A percentile compares a stretch with the other conserved stretches of the same genome.
These are phyloP conservation scores for Aegilops umbellulata DNA, from an alignment of 176 grass and related monocot genomes.

Conservation along the genomic window DNA sequence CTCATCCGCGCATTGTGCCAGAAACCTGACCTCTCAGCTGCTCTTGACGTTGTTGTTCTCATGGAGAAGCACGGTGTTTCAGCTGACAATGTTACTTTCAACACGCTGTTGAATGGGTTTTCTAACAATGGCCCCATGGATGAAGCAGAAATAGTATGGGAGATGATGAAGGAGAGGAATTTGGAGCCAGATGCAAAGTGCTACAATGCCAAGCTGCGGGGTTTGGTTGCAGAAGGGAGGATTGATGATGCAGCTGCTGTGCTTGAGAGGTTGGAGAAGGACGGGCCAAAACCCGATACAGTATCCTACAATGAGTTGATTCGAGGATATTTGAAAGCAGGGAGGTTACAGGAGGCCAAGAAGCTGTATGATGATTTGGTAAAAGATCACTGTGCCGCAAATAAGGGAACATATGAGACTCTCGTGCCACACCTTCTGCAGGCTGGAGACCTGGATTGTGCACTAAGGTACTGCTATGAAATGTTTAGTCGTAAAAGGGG, in stretches of 20 bases:
- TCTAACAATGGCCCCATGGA: conserved; percentile 16
- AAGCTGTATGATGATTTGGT: conserved; percentile 47
- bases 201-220: conserved; percentile 63
- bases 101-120: conserved; percentile 47
- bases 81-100: conserved; percentile 40
- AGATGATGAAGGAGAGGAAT: conserved; percentile 63
- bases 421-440: conserved; percentile 43
- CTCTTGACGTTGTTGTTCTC: conserved; percentile 35
- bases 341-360: conserved; percentile 54
- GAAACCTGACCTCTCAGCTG: conserved; percentile 44
- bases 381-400: conserved; percentile 41
- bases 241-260: conserved; percentile 37
- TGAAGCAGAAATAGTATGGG: conserved; percentile 42
- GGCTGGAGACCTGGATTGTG: conserved; percentile 49
- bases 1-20: conserved; percentile 35
- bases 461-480: conserved; percentile 50
- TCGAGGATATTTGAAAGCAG: conserved; percentile 40
- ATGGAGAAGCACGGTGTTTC: conserved; percentile 51
- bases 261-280: conserved; percentile 43
- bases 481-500: conserved; percentile 2
- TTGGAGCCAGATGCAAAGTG: conserved; percentile 24
- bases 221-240: conserved; percentile 35
- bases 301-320: conserved; percentile 61
- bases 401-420: conserved; percentile 45
- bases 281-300: conserved; percentile 52